Percentiles rank a stretch among this genome's conserved stretches.
Evolutionary conservation across 2,329 filamentous ascomycete genomes (phyloP).

Genomic region (Apiospora phragmitis): DNA sequence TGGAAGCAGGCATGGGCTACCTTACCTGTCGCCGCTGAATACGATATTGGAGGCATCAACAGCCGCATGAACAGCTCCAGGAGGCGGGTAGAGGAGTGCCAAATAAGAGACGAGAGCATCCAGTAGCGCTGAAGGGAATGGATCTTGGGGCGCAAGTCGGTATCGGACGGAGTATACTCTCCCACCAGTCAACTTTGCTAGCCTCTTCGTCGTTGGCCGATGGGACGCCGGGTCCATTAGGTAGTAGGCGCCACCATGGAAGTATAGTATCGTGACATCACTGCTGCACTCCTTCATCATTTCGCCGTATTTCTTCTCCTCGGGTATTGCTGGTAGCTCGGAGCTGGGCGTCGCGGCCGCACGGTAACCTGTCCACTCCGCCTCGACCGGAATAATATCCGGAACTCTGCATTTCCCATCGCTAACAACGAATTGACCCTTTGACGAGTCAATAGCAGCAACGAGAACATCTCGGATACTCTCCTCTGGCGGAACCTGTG

Average conservation of each 20-base stretch:
- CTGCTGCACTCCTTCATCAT: slow-evolving; percentile 68
- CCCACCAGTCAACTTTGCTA: slow-evolving; percentile 68
- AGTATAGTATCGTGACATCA: slow-evolving; percentile 67
- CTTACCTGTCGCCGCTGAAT: slow-evolving; percentile 67
- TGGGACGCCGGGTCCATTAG: slow-evolving; percentile 71
- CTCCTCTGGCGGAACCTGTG: slow-evolving; percentile 59
- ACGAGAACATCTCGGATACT: slow-evolving; percentile 59
- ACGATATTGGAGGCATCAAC: slow-evolving; percentile 68
- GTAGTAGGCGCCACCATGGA: slow-evolving; percentile 76
- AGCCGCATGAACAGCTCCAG: slow-evolving; percentile 65
- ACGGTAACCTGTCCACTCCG: slow-evolving; percentile 76
- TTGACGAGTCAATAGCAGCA: slow-evolving; percentile 56
- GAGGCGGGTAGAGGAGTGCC: slow-evolving; percentile 69
- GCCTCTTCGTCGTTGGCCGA: slow-evolving; percentile 54
- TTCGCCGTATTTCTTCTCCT: slow-evolving; percentile 63
- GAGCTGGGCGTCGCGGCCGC: slow-evolving; percentile 50
- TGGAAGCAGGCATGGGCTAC: not conserved
- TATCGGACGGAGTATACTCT: slow-evolving; percentile 74
- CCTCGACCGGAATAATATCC: slow-evolving; percentile 58
- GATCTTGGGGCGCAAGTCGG: slow-evolving; percentile 70
- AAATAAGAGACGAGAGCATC: slow-evolving; percentile 75
- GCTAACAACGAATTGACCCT: slow-evolving; percentile 31
- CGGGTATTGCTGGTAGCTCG: slow-evolving; percentile 55
- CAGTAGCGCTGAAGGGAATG: slow-evolving; percentile 73
- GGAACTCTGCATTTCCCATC: slow-evolving; percentile 43